Percentiles rank a stretch among this genome's conserved stretches.
Conservation (phyloP, 306 rosid genomes). For the Sesbania bispinosa region DNA sequence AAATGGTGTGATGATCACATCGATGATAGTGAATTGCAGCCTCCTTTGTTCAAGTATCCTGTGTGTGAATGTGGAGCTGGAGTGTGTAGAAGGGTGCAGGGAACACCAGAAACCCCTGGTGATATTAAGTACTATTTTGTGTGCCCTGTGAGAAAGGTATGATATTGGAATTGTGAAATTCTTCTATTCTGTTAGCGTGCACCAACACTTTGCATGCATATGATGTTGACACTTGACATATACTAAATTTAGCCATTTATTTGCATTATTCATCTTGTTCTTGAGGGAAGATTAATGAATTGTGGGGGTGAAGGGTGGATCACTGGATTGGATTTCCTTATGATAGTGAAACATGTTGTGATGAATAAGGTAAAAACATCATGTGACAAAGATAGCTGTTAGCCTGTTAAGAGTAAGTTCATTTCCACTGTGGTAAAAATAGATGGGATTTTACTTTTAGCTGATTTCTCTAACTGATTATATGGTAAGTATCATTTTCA, state of each 20-base stretch:
- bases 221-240: not conserved
- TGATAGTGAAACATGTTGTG: not conserved
- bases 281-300: not conserved
- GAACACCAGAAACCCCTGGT: not conserved
- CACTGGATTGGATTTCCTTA: not conserved
- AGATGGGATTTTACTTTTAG: not conserved
- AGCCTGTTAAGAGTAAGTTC: not conserved
- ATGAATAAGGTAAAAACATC: not conserved
- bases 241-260: not conserved
- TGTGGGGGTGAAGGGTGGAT: not conserved
- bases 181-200: not conserved
- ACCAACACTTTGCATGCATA: not conserved
- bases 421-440: not conserved
- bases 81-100: conserved; percentile 19
- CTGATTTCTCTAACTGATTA: not conserved
- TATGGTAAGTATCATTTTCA: not conserved
- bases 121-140: conserved; percentile 7
- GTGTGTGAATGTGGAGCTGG: conserved; percentile 39
- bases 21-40: conserved; percentile 7
- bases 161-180: not conserved
- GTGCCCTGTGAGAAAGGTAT: conserved; percentile 35
- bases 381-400: not conserved
- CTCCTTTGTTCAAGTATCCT: conserved; percentile 34
- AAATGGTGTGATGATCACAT: conserved; percentile 22
- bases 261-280: not conserved